Conservation (phyloP, 345 rosid species). For the Syzygium oleosum region DNA sequence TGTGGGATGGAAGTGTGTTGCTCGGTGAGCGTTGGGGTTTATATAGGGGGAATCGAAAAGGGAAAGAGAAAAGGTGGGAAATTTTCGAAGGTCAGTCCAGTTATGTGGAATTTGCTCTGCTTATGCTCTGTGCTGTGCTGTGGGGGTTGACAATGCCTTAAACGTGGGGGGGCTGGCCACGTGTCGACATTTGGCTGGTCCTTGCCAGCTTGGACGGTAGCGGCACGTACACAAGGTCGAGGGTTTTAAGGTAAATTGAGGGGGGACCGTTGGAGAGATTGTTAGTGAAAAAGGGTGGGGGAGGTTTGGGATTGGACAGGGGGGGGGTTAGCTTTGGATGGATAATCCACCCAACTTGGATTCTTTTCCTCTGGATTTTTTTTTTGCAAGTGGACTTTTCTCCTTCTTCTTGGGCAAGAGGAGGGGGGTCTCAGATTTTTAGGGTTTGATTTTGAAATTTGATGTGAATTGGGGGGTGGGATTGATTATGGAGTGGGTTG, state of each 20-base stretch:
- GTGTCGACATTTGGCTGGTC: not conserved
- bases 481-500: not conserved
- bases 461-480: not conserved
- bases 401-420: not conserved
- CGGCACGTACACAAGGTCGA: not conserved
- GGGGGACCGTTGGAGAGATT: not conserved
- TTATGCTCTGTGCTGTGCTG: not conserved
- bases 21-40: not conserved
- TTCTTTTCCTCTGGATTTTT: not conserved
- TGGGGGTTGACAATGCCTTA: not conserved
- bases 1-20: not conserved
- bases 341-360: not conserved
- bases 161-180: not conserved
- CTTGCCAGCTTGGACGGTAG: not conserved
- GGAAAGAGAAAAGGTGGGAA: not conserved
- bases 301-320: not conserved
- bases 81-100: not conserved
- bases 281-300: not conserved
- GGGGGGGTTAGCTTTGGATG: not conserved
- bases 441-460: not conserved
- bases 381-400: not conserved
- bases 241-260: not conserved
- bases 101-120: not conserved
- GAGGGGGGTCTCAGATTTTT: not conserved
- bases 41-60: not conserved